Percentiles rank a stretch among this genome's conserved stretches.
Conservation (phyloP, 2,329 filamentous ascomycete species). For the Neopestalotiopsis rosae region DNA sequence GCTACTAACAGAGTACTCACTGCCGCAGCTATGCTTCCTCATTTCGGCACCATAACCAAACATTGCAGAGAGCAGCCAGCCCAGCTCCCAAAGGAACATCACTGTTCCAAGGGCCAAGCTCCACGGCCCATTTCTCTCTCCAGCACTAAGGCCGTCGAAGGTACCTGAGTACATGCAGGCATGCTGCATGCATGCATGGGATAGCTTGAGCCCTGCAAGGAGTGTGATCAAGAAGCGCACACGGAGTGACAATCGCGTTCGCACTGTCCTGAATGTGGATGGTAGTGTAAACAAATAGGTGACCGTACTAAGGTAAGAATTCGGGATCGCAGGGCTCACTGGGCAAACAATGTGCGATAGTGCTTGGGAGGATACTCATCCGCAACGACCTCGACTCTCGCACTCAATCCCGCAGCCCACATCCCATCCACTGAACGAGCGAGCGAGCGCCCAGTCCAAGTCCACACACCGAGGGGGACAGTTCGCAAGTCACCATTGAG, state of each 20-base stretch:
- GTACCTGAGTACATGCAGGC: conserved; percentile 1
- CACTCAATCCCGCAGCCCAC: background rate
- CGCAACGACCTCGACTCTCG: background rate
- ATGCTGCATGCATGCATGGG: conserved; percentile 6
- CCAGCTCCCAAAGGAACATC: background rate
- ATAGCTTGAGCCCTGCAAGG: conserved; percentile 11
- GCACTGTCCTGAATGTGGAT: background rate
- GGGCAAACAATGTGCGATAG: background rate
- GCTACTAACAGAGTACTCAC: background rate
- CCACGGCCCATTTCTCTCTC: conserved; percentile 6
- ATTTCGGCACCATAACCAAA: conserved; percentile 6
- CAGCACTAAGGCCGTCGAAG: conserved; percentile 5
- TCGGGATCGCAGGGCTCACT: conserved; percentile 5
- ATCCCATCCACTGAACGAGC: background rate
- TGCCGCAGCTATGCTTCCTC: conserved; percentile 10
- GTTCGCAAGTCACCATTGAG: background rate
- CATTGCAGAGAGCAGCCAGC: conserved; percentile 9
- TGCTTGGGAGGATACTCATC: background rate
- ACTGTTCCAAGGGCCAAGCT: conserved; percentile 12
- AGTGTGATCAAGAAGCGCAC: background rate
- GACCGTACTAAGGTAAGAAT: conserved; percentile 9
- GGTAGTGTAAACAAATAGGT: conserved; percentile 7
- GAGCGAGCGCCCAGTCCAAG: background rate
- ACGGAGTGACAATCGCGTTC: background rate
- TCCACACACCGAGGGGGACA: conserved; percentile 6